Evolutionary conservation across 306 rosid species (phyloP), one percentile per base, ranked within the genome.

Genomic region (Rosa chinensis): DNA sequence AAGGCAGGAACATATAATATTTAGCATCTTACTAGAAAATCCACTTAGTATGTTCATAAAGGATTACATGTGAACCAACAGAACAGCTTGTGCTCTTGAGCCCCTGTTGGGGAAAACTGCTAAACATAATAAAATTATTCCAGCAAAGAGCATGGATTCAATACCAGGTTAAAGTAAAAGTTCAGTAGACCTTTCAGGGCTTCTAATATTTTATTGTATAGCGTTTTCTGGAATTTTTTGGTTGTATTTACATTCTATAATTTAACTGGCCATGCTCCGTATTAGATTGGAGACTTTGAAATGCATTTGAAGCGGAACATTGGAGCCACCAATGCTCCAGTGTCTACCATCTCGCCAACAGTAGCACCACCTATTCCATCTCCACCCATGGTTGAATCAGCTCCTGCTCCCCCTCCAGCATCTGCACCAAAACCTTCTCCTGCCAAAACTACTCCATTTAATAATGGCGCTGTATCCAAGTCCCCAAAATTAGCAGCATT

Each of bases 231-330:
- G 69, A 42, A 25, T 61, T 61, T 66, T 9, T 73, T 67, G 48
- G 77, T 20, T 72, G 25, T 47, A 58, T 7, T 11, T 75, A 18
- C 47, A 0, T 72, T 73, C 58, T 85, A 72, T 75, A 59, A 61
- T 59, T 50, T 59, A 76, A 77, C 79, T 75, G 77, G 55, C 61
- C 53, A 48, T 71, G 23, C 56, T 64, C 66, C 86, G 77, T 80
- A 58, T 79, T 79, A 96, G 99, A 87, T 96, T 81, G 99, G 99
- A 78, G 98, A 91, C 79, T 95, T 95, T 83, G 96, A 95, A 86
- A 91, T 95, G 99, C 95, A 93, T 85, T 83, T 95, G 77, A 95
- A 90, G 93, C 88, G 99, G 61, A 93, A 89, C 71, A 59, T 93
- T 82, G 99, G 93, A 82, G 97, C 83, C 68, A 85, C 85, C 50